Conservation (phyloP, 1,139 yeast genomes). For the Arxiozyma telluris region DNA sequence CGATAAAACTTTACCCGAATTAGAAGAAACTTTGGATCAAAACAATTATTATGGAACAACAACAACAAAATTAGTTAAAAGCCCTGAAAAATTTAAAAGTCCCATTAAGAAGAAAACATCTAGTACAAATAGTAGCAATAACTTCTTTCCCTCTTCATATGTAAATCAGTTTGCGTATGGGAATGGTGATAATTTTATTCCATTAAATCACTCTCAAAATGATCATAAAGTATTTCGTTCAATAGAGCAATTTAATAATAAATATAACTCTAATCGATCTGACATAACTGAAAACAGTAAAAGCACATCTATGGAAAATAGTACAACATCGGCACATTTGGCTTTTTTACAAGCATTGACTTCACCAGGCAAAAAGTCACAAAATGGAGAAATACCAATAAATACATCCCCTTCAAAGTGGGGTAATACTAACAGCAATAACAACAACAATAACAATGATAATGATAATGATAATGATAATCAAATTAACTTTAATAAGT, state of each 20-base stretch:
- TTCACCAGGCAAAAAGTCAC: constrained; percentile 3
- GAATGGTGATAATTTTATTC: constrained; percentile 2
- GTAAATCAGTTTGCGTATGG: constrained; percentile 14
- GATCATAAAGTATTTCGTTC: constrained; percentile 4
- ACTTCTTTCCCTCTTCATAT: constrained; percentile 11
- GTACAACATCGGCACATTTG: constrained; percentile 30
- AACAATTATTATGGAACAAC: constrained; percentile 9
- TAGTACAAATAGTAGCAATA: neutral
- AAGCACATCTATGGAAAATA: constrained; percentile 10
- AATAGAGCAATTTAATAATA: no score
- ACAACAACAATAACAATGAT: neutral
- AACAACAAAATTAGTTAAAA: neutral
- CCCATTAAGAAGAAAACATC: neutral
- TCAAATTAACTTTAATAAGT: neutral
- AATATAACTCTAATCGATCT: neutral
- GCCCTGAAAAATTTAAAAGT: neutral
- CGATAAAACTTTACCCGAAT: constrained; percentile 32
- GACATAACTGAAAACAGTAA: neutral
- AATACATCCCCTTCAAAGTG: neutral
- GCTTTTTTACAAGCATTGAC: constrained; percentile 34
- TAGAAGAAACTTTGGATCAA: constrained; percentile 25
- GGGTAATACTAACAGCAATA: constrained; percentile 1
- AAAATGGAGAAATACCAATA: neutral
- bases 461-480: constrained; percentile 1
- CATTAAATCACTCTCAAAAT: neutral